These are phyloP conservation scores for Penicillium bialowiezense DNA, from an alignment of 495 filamentous ascomycete species.

Conservation along the genomic window DNA sequence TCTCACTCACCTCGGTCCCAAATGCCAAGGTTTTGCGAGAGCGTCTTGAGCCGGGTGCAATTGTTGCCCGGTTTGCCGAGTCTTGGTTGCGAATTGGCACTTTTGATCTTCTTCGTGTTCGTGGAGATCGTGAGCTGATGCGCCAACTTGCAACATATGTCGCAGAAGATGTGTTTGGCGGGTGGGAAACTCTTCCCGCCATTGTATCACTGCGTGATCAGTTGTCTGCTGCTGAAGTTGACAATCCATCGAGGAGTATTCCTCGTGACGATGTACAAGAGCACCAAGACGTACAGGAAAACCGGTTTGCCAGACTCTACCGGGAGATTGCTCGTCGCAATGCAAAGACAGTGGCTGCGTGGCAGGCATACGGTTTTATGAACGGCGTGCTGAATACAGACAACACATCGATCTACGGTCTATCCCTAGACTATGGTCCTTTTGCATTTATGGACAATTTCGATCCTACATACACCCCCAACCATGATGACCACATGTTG, in stretches of 20 bases:
- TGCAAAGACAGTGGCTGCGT: slow-evolving; percentile 83
- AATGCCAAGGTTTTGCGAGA: slow-evolving; percentile 72
- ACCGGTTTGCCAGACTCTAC: slow-evolving; percentile 83
- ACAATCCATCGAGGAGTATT: slow-evolving; percentile 48
- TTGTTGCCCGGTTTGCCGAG: slow-evolving; percentile 88
- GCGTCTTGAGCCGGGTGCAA: slow-evolving; percentile 85
- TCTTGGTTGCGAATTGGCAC: slow-evolving; percentile 88
- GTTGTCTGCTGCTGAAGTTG: slow-evolving; percentile 35
- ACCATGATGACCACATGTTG: slow-evolving; percentile 87
- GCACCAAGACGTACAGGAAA: slow-evolving; percentile 64
- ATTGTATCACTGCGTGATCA: slow-evolving; percentile 31
- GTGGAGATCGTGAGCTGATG: slow-evolving; percentile 74
- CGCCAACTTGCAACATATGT: slow-evolving; percentile 74
- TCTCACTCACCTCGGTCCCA: slow-evolving; percentile 76
- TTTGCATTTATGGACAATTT: slow-evolving; percentile 97
- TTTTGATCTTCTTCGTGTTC: slow-evolving; percentile 81
- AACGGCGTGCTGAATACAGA: slow-evolving; percentile 97
- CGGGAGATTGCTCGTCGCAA: slow-evolving; percentile 84
- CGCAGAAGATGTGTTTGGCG: slow-evolving; percentile 79
- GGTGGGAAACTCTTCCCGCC: slow-evolving; percentile 76
- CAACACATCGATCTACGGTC: slow-evolving; percentile 86
- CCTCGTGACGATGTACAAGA: slow-evolving; percentile 59
- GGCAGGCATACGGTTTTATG: slow-evolving; percentile 98
- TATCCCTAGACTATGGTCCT: slow-evolving; percentile 91
- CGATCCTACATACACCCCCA: slow-evolving; percentile 90